Evolutionary conservation across 805 yeast genomes (phyloP), one percentile per base, ranked within the genome.

Genomic region (Komagataella mondaviorum): DNA sequence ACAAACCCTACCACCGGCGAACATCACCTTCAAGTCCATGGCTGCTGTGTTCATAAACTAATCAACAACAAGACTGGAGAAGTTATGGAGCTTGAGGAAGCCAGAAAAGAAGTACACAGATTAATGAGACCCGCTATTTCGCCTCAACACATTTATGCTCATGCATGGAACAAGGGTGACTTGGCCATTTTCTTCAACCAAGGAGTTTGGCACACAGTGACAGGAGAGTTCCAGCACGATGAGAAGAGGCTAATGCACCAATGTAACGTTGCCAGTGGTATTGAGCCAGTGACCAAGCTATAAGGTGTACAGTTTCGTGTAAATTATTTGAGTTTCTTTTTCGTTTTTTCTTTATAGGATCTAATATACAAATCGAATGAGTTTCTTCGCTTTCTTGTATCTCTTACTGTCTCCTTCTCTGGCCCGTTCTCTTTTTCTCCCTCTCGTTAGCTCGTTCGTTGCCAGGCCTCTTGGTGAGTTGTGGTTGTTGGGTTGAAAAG

Each of bases 131-230:
- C 95, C 3, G 88, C 90, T 12, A 86, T 88, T 56, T 65, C 83
- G 2, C 91, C 96, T 17, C 63, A 79, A 52, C 63, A 81, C 48
- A 81, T 88, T 8, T 86, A 85, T 65, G 85, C 89, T 3, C 96
- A 88, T 64, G 78, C 79, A 48, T 88, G 96, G 96, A 68, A 70
- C 17, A 75, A 80, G 56, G 96, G 96, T 52, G 96, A 88, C 60
- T 74, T 88, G 61, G 93, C 87, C 43, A 81, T 88, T 52, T 88
- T 88, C 72, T 88, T 74, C 68, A 88, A 88, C 72, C 76, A 91
- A 63, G 96, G 96, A 47, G 90, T 88, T 8, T 85, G 91, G 85
- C 96, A 88, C 63, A 80, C 91, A 1, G 96, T 88, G 36, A 88
- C 96, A 14, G 95, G 96, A 50, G 95, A 88, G 66, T 83, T 88